Percentiles rank a stretch among this genome's conserved stretches.
Evolutionary conservation across 2,329 filamentous ascomycete genomes (phyloP).

Genomic region (Phyllosticta citribraziliensis): DNA sequence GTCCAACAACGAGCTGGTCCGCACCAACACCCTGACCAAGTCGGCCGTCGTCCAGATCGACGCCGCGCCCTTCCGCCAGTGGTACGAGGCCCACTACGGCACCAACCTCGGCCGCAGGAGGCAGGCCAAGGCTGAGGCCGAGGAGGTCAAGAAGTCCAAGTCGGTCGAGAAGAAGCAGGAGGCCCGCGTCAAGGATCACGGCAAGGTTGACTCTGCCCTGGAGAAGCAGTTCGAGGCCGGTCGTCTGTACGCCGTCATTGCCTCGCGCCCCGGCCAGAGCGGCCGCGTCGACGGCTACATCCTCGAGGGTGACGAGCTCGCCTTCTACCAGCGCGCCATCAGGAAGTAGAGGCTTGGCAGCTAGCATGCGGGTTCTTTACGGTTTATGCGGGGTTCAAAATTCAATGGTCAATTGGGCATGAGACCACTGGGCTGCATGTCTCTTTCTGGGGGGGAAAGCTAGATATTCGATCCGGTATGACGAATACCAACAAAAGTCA

Average conservation of each 20-base stretch:
- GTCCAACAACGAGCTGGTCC: conserved; percentile 99
- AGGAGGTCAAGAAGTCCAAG: conserved; percentile 87
- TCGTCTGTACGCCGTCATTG: conserved; percentile 88
- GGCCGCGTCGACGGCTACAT: conserved; percentile 96
- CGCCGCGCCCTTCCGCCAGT: conserved; percentile 97
- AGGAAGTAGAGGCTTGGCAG: conserved; percentile 66
- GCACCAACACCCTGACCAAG: conserved; percentile 99
- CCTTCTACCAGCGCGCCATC: conserved; percentile 99
- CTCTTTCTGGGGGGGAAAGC: neutral
- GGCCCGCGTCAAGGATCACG: conserved; percentile 65
- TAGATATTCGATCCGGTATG: conserved; percentile 9
- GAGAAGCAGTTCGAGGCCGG: conserved; percentile 99
- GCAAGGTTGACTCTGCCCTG: conserved; percentile 86
- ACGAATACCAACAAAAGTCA: conserved; percentile 2
- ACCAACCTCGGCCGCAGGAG: conserved; percentile 78
- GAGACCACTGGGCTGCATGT: conserved; percentile 3
- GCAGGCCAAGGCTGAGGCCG: conserved; percentile 68
- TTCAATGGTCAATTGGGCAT: conserved; percentile 10
- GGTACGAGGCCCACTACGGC: conserved; percentile 99
- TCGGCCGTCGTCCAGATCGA: conserved; percentile 98
- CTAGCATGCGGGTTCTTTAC: conserved; percentile 28
- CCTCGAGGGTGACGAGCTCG: conserved; percentile 97
- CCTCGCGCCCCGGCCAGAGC: conserved; percentile 91
- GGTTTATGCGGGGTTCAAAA: conserved; percentile 33
- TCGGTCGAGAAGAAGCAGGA: conserved; percentile 94